These are phyloP conservation scores for Triticum monococcum DNA, from an alignment of 176 grass and related monocot species.

Conservation along the genomic window DNA sequence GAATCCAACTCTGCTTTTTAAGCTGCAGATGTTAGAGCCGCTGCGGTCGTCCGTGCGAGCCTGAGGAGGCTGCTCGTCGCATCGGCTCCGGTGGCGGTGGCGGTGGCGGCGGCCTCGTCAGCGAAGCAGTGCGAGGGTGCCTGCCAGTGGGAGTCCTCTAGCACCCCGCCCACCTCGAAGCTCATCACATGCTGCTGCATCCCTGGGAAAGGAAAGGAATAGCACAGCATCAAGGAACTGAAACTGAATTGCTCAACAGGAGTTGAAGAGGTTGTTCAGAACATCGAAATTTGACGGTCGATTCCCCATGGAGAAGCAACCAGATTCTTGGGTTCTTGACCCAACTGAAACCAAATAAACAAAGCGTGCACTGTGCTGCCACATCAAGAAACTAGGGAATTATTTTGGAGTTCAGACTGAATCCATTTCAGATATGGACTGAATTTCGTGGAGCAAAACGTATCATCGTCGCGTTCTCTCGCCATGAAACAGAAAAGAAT, in stretches of 20 bases:
- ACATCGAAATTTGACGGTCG: background rate
- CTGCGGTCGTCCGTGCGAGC: constrained; percentile 11
- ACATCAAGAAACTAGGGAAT: background rate
- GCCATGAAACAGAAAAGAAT: background rate
- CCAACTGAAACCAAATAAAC: background rate
- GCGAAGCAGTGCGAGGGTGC: constrained; percentile 49
- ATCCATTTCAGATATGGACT: background rate
- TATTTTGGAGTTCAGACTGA: background rate
- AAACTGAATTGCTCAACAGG: background rate
- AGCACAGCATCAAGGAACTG: background rate
- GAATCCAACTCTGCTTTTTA: background rate
- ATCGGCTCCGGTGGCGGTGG: background rate
- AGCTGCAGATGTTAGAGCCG: background rate
- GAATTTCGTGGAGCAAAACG: background rate
- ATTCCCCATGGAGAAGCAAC: background rate
- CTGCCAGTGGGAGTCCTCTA: constrained; percentile 63
- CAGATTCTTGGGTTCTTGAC: background rate
- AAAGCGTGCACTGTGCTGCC: background rate
- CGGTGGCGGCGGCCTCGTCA: background rate
- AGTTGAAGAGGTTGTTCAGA: background rate
- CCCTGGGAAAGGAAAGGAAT: background rate
- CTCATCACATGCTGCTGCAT: constrained; percentile 59
- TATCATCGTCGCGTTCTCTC: background rate
- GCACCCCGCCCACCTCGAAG: constrained; percentile 51
- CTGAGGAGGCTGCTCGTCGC: constrained; percentile 21